These are phyloP conservation scores for Chloris gayana DNA, from an alignment of 176 grass and related monocot genomes.

Conservation along the genomic window DNA sequence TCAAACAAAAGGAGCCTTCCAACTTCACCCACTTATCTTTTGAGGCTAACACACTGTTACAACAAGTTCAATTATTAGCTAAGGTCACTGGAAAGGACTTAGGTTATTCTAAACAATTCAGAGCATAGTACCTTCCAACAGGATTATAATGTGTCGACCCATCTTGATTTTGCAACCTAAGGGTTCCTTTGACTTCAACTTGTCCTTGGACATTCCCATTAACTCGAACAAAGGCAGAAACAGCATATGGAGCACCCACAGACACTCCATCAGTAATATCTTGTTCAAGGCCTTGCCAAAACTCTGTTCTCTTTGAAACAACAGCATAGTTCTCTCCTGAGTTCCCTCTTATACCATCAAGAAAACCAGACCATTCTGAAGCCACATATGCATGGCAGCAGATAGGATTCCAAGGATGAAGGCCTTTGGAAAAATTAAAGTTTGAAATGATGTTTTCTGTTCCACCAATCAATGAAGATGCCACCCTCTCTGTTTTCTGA, in stretches of 20 bases:
- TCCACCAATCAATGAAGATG: conserved; percentile 29
- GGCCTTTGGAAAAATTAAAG: conserved; percentile 68
- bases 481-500: conserved; percentile 54
- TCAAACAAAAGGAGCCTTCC: conserved; percentile 85
- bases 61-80: conserved; percentile 30
- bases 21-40: conserved; percentile 82
- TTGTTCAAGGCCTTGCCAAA: conserved; percentile 88
- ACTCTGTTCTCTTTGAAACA: conserved; percentile 76
- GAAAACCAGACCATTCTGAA: conserved; percentile 82
- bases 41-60: conserved; percentile 52
- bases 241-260: conserved; percentile 46
- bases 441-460: conserved; percentile 68
- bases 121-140: conserved; percentile 65
- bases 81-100: conserved; percentile 6
- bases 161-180: conserved; percentile 69
- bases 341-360: conserved; percentile 71
- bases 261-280: conserved; percentile 82
- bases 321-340: conserved; percentile 85
- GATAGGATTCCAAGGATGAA: conserved; percentile 68
- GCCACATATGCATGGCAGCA: conserved; percentile 84
- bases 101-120: conserved; percentile 26
- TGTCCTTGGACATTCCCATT: conserved; percentile 52
- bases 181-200: conserved; percentile 68
- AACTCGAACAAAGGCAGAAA: conserved; percentile 73
- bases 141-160: conserved; percentile 56